phyloP scores from a whole-genome alignment of 2,329 filamentous ascomycete genomes.

The Erysiphe neolycopersici region DNA sequence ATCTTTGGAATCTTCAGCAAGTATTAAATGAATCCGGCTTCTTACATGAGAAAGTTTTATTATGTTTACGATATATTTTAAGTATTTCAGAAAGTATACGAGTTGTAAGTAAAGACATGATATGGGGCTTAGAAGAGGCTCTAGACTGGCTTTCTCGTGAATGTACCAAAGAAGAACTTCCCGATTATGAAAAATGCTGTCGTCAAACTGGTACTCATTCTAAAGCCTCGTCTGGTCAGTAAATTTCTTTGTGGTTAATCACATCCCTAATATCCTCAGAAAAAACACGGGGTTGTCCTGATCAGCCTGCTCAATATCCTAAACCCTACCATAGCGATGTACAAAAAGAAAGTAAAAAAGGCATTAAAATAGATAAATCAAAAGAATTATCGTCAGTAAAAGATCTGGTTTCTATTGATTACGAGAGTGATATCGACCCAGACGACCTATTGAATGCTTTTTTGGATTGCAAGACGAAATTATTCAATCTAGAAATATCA shows the following conservation, averaged over 20 bases:
- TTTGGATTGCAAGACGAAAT: conserved; percentile 41
- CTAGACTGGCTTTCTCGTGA: conserved; percentile 77
- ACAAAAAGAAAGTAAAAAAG: conserved; percentile 1
- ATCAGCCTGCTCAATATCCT: conserved; percentile 10
- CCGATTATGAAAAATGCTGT: conserved; percentile 34
- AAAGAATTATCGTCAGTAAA: conserved; percentile 5
- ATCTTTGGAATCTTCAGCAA: conserved; percentile 63
- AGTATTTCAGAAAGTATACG: conserved; percentile 37
- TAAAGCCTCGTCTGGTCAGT: conserved; percentile 12
- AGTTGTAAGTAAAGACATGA: conserved; percentile 29
- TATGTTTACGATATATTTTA: conserved; percentile 38
- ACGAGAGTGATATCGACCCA: conserved; percentile 45
- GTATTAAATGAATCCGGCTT: conserved; percentile 46
- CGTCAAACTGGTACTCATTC: conserved; percentile 6
- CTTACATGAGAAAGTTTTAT: conserved; percentile 30
- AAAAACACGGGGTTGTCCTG: conserved; percentile 11
- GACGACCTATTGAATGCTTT: conserved; percentile 53
- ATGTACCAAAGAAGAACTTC: conserved; percentile 39
- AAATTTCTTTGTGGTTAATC: not conserved
- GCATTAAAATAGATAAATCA: not conserved
- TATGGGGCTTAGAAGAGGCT: conserved; percentile 71
- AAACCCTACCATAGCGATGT: conserved; percentile 9
- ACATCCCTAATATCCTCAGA: conserved; percentile 4
- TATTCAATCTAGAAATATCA: conserved; percentile 33
- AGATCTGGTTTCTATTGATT: conserved; percentile 17